phyloP scores from a whole-genome alignment of 1,284 basidiomycete genomes.

The Dichomitus squalens region DNA sequence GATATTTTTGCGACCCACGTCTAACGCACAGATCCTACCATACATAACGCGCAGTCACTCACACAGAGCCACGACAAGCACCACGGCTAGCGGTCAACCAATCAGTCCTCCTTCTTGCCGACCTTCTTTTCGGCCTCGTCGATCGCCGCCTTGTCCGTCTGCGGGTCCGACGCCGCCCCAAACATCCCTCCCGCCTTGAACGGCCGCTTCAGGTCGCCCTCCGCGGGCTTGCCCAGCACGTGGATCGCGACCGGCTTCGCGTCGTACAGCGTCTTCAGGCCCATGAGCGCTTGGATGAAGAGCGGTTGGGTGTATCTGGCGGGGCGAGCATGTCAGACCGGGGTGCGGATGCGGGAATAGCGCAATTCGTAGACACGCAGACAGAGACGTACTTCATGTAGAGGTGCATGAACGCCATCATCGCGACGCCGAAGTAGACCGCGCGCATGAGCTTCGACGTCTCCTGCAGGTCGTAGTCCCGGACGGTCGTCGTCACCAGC shows the following conservation, averaged over 20 bases:
- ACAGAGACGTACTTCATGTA: conserved; percentile 62
- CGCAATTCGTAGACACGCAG: background rate
- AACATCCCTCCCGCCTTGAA: conserved; percentile 84
- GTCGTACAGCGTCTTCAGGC: conserved; percentile 84
- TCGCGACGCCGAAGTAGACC: conserved; percentile 79
- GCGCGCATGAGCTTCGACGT: conserved; percentile 85
- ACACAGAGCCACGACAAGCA: background rate
- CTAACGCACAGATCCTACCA: conserved; percentile 12
- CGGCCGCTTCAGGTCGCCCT: conserved; percentile 89
- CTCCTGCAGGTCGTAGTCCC: conserved; percentile 92
- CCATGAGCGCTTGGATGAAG: conserved; percentile 91
- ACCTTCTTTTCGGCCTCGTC: conserved; percentile 86
- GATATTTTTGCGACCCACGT: conserved; percentile 14
- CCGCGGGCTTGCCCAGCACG: conserved; percentile 74
- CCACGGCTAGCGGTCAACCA: background rate
- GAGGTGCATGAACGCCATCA: conserved; percentile 89
- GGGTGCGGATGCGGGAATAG: background rate
- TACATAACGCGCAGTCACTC: conserved; percentile 2
- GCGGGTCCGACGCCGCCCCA: conserved; percentile 62
- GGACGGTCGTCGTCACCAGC: conserved; percentile 89
- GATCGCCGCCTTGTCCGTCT: conserved; percentile 85
- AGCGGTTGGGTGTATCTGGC: conserved; percentile 83
- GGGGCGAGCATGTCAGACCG: background rate
- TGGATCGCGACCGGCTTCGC: conserved; percentile 83
- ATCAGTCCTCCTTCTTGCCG: conserved; percentile 78